Evolutionary conservation across 768 basidiomycete species (phyloP).

Genomic region (Psilocybe sp.): DNA sequence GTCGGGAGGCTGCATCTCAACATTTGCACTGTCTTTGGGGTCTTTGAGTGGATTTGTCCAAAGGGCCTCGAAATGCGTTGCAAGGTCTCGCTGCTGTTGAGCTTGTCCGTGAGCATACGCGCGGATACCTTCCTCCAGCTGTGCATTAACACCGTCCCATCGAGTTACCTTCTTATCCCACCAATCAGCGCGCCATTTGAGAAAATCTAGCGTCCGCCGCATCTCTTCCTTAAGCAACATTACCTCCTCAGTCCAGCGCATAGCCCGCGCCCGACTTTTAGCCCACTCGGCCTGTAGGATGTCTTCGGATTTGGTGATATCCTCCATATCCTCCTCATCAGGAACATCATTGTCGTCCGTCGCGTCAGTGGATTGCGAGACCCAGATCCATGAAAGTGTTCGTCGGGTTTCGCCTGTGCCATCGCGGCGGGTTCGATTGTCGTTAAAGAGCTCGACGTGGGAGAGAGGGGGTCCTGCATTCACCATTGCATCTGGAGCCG

Average conservation of each 20-base stretch:
- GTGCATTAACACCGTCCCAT: background rate
- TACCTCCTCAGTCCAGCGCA: slow-evolving; percentile 15
- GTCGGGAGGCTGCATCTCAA: too few relatives aligned
- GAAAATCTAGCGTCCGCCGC: slow-evolving; percentile 4
- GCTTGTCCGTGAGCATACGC: slow-evolving; percentile 10
- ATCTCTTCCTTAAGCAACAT: slow-evolving; percentile 14
- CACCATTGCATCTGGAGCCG: background rate
- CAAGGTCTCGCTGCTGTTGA: background rate
- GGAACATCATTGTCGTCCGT: background rate
- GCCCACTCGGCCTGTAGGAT: background rate
- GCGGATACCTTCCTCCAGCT: slow-evolving; percentile 3
- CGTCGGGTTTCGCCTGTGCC: slow-evolving; percentile 14
- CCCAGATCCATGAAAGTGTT: slow-evolving; percentile 19
- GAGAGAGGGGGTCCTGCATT: background rate
- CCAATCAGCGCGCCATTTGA: slow-evolving; percentile 9
- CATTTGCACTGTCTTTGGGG: too few relatives aligned
- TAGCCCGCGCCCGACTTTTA: slow-evolving; percentile 8
- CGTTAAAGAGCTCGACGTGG: background rate
- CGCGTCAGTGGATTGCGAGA: background rate
- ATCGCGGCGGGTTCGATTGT: slow-evolving; percentile 3
- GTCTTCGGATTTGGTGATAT: too few relatives aligned
- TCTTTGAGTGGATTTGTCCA: slow-evolving; percentile 6
- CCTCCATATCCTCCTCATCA: background rate
- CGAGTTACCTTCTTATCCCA: background rate
- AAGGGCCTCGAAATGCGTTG: slow-evolving; percentile 12